Evolutionary conservation across 2,329 filamentous ascomycete species (phyloP), one percentile per base, ranked within the genome.

Genomic region (Fusarium aywerte): DNA sequence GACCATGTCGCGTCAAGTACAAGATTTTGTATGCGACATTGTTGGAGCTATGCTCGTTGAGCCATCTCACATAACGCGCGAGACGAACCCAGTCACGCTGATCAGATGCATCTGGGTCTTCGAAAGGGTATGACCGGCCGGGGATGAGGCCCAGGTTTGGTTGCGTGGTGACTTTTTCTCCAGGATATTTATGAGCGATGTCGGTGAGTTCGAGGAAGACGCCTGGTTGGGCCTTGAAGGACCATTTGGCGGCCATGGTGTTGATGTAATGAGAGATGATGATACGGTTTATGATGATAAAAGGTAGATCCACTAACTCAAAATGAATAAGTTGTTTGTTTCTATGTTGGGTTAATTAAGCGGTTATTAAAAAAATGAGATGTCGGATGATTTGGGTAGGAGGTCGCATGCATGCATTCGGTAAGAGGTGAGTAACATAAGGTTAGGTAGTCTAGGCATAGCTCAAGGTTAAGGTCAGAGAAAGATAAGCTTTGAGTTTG

Each of bases 1-100:
- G 78, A 15, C 87, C 87, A 70, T 89, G 87, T 15, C 87, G 81
- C 21, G 84, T 86, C 58, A 88, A 76, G 61, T 78, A 81, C 12
- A 88, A 61, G 13, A 89, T 78, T 56, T 85, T 84, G 76, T 87
- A 89, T 15, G 72, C 74, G n/a, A 82, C 80, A 51, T 78, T 80
- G 5, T 75, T 67, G 0, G 79, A 76, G 4, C 79, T 77, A 8
- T 78, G 71, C 11, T 76, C 54, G 71, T 86, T 86, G 40, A 87
- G 74, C 25, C 78, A 76, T 5, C 76, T 71, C 27, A 89, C 78
- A 56, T 85, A 83, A 25, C 79, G 68, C 3, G 77, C 71, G 33
- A 89, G 83, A 15, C 83, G 80, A 54, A 80, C 77, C 87, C 87
- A 89, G 65, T 84, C 84, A 2, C 80, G 84, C 36, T 79, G 72